Conservation (phyloP, 805 yeast genomes). For the Spathaspora girioi region DNA sequence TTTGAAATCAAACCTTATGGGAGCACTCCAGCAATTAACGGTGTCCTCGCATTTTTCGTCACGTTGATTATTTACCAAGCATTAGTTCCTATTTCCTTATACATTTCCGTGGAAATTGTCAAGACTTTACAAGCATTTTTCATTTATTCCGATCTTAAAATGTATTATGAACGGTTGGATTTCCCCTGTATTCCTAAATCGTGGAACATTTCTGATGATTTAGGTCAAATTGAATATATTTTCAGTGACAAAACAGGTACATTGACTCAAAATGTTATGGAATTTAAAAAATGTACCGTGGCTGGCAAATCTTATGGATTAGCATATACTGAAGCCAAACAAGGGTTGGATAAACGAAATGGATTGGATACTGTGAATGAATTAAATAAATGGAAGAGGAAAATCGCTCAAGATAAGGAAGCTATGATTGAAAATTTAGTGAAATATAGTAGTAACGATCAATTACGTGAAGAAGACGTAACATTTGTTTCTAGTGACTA, state of each 20-base stretch:
- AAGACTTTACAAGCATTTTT: constrained; percentile 74
- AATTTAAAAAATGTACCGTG: constrained; percentile 71
- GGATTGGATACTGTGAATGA: constrained; percentile 60
- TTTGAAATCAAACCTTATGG: constrained; percentile 65
- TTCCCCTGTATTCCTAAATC: constrained; percentile 78
- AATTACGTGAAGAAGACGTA: constrained; percentile 45
- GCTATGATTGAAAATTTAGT: constrained; percentile 47
- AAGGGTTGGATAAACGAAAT: constrained; percentile 63
- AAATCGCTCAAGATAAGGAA: constrained; percentile 40
- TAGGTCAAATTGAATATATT: constrained; percentile 79
- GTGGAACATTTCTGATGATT: constrained; percentile 80
- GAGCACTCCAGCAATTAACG: constrained; percentile 58
- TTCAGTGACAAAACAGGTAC: constrained; percentile 87
- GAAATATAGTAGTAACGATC: constrained; percentile 36
- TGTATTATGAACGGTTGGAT: constrained; percentile 68
- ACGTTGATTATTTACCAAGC: constrained; percentile 72
- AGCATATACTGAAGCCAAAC: constrained; percentile 76
- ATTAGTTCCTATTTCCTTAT: constrained; percentile 75
- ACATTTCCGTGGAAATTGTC: constrained; percentile 74
- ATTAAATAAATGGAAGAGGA: constrained; percentile 33
- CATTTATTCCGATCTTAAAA: constrained; percentile 63
- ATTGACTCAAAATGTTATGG: constrained; percentile 79
- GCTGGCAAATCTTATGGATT: constrained; percentile 65
- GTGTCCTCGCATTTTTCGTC: constrained; percentile 67
- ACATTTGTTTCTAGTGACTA: constrained; percentile 64